Evolutionary conservation across 441 rosid genomes (phyloP).

Genomic region (Gossypium laxum): DNA sequence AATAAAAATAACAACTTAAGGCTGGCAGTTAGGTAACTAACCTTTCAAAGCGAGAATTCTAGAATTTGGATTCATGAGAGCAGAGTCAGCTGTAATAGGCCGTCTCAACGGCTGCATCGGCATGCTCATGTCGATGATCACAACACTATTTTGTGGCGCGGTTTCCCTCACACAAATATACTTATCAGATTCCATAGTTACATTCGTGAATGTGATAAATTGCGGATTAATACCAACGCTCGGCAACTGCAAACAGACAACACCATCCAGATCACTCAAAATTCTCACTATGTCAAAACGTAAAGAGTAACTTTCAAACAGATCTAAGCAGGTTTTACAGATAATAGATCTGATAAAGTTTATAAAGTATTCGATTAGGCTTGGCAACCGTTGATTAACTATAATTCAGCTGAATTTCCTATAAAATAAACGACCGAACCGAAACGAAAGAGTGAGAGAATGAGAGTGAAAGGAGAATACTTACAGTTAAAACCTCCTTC

Average conservation of each 20-base stretch:
- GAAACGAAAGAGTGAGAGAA: neutral
- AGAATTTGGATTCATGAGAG: constrained; percentile 85
- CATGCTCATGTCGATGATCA: constrained; percentile 81
- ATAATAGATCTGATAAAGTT: constrained; percentile 15
- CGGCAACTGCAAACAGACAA: constrained; percentile 27
- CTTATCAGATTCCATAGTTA: constrained; percentile 61
- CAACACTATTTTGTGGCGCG: constrained; percentile 90
- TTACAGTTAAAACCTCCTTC: constrained; percentile 56
- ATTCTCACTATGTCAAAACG: constrained; percentile 16
- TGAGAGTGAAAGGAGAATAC: constrained; percentile 19
- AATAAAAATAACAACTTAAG: neutral
- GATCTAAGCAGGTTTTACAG: constrained; percentile 22
- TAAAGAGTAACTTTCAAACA: constrained; percentile 1
- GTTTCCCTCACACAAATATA: constrained; percentile 73
- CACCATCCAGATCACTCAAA: constrained; percentile 25
- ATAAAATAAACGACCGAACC: neutral
- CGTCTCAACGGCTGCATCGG: constrained; percentile 92
- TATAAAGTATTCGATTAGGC: neutral
- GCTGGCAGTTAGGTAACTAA: constrained; percentile 13
- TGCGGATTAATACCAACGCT: constrained; percentile 76
- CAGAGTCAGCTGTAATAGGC: constrained; percentile 91
- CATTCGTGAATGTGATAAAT: constrained; percentile 79
- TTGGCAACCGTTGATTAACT: neutral
- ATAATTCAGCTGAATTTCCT: constrained; percentile 19
- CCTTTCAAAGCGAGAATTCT: constrained; percentile 89